These are phyloP conservation scores for Laguncularia racemosa DNA, from an alignment of 345 rosid genomes.

Conservation along the genomic window DNA sequence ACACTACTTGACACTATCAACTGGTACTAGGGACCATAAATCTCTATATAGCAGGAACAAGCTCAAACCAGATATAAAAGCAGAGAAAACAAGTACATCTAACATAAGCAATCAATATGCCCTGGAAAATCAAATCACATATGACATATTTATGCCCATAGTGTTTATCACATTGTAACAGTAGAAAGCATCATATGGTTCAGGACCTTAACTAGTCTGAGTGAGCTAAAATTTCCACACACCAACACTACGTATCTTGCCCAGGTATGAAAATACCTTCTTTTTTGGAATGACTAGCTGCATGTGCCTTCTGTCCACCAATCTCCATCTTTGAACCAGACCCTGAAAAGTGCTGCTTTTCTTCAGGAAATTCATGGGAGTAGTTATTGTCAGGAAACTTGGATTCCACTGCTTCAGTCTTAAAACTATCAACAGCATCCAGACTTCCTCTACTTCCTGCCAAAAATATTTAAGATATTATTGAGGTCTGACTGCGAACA, in stretches of 20 bases:
- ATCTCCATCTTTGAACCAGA: slow-evolving; percentile 22
- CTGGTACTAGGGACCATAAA: too few relatives aligned
- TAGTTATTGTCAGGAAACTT: slow-evolving; percentile 12
- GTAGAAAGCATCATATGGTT: too few relatives aligned
- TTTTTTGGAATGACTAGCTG: slow-evolving; percentile 37
- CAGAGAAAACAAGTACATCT: too few relatives aligned
- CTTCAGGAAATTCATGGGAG: slow-evolving; percentile 22
- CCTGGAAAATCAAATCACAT: too few relatives aligned
- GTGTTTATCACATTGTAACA: too few relatives aligned
- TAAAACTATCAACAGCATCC: slow-evolving; percentile 32
- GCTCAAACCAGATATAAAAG: too few relatives aligned
- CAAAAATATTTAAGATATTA: slow-evolving; percentile 14
- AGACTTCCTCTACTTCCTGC: slow-evolving; percentile 61
- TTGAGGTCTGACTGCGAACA: slow-evolving; percentile 3
- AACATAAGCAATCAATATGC: too few relatives aligned
- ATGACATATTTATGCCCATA: too few relatives aligned
- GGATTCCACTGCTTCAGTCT: slow-evolving; percentile 32
- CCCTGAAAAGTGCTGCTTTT: slow-evolving; percentile 17
- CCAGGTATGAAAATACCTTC: slow-evolving; percentile 32
- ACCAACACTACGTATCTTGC: background rate
- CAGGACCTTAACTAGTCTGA: too few relatives aligned
- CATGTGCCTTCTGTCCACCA: slow-evolving; percentile 16
- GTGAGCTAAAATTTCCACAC: background rate
- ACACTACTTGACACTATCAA: too few relatives aligned
- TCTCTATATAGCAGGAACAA: slow-evolving; percentile 1